phyloP scores from a whole-genome alignment of 257 asterid species.

The Lavandula angustifolia region DNA sequence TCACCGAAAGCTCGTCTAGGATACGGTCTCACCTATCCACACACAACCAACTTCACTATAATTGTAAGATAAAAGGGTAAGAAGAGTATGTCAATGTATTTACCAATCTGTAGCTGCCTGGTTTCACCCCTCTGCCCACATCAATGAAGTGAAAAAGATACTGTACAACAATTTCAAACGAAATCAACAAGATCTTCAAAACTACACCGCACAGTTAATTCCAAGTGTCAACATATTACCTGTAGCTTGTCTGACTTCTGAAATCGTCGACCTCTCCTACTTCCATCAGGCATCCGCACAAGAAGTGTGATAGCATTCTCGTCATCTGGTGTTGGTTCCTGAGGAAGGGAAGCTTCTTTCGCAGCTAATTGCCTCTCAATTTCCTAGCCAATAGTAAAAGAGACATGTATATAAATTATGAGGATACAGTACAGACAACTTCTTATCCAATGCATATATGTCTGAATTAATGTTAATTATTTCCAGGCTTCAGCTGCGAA shows the following conservation, averaged over 20 bases:
- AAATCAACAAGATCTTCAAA: neutral
- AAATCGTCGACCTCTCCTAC: conserved; percentile 91
- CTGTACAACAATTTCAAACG: conserved; percentile 44
- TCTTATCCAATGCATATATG: neutral
- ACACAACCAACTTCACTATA: neutral
- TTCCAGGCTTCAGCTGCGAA: neutral
- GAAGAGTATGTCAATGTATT: conserved; percentile 8
- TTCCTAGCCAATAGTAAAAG: conserved; percentile 53
- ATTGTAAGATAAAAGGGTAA: too few species aligned
- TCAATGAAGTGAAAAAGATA: conserved; percentile 85
- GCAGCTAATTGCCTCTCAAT: conserved; percentile 81
- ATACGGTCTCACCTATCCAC: conserved; percentile 80
- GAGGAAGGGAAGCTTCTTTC: conserved; percentile 92
- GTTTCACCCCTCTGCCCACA: conserved; percentile 73
- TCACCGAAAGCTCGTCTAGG: conserved; percentile 83
- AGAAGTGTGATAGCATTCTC: conserved; percentile 88
- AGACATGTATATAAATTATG: conserved; percentile 2
- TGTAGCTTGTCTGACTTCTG: conserved; percentile 83
- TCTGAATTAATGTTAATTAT: neutral
- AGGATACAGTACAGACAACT: neutral
- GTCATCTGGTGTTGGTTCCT: conserved; percentile 75
- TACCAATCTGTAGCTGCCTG: conserved; percentile 96
- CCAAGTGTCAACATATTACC: conserved; percentile 46
- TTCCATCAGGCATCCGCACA: conserved; percentile 96
- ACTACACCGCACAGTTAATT: neutral